Percentiles rank a stretch among this genome's conserved stretches.
These are phyloP conservation scores for Guadua angustifolia DNA, from an alignment of 176 grass and related monocot genomes.

Conservation along the genomic window DNA sequence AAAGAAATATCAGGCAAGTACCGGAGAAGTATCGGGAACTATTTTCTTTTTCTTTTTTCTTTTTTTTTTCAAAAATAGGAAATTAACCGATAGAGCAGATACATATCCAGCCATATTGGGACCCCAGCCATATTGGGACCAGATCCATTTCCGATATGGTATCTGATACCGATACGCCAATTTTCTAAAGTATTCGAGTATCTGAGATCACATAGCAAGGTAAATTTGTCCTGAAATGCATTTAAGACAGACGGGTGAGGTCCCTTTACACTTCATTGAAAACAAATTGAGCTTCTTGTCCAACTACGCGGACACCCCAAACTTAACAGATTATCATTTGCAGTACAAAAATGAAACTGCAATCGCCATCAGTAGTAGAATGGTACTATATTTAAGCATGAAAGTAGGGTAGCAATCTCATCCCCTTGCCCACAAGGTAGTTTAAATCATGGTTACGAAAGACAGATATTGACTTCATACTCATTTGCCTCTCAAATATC, in stretches of 20 bases:
- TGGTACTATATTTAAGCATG: neutral
- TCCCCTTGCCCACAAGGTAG: neutral
- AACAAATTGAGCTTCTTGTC: neutral
- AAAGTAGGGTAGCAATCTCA: neutral
- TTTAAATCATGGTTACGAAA: neutral
- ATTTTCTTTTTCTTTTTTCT: no score
- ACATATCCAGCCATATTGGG: no score
- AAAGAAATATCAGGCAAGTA: no score
- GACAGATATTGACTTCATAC: neutral
- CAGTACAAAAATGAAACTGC: neutral
- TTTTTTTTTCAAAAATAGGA: no score
- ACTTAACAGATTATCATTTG: neutral
- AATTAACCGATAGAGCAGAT: no score
- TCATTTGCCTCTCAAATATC: neutral
- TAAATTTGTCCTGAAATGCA: neutral
- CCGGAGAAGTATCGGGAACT: no score
- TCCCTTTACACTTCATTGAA: neutral
- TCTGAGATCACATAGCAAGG: neutral
- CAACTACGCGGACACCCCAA: neutral
- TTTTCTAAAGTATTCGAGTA: no score
- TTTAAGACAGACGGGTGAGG: neutral
- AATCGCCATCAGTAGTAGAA: conserved; percentile 5
- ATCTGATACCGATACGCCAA: no score
- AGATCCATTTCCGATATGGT: no score
- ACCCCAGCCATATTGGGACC: no score